Evolutionary conservation across 1,284 basidiomycete genomes (phyloP).

Genomic region (Hemileia vastatrix): DNA sequence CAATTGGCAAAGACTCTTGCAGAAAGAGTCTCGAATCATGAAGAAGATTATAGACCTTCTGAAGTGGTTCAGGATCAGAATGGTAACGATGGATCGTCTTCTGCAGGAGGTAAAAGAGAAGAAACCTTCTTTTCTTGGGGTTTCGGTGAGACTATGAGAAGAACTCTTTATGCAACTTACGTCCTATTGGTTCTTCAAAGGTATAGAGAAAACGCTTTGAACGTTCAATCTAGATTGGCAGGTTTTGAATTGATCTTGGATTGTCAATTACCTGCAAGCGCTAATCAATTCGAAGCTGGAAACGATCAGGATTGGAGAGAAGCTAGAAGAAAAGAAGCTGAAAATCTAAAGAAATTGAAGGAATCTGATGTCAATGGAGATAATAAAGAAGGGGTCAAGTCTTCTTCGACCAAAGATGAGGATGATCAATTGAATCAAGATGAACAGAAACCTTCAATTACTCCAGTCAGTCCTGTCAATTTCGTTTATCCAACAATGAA

Average conservation of each 20-base stretch:
- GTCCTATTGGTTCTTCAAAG: conserved; percentile 35
- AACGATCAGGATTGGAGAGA: conserved; percentile 5
- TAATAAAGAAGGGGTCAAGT: no score
- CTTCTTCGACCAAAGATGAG: conserved; percentile 22
- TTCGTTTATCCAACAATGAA: conserved; percentile 25
- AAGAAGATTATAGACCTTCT: background rate
- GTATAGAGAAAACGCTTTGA: conserved; percentile 29
- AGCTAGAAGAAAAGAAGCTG: background rate
- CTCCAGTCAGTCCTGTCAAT: conserved; percentile 15
- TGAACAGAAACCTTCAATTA: conserved; percentile 20
- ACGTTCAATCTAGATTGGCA: conserved; percentile 26
- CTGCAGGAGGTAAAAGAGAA: background rate
- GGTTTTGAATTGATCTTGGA: conserved; percentile 33
- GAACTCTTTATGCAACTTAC: conserved; percentile 34
- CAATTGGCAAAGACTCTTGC: conserved; percentile 27
- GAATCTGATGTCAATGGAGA: background rate
- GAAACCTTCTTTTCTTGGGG: conserved; percentile 21
- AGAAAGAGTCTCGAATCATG: background rate
- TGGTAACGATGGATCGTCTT: background rate
- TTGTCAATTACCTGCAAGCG: conserved; percentile 30
- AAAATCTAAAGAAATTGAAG: background rate
- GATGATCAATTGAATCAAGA: conserved; percentile 28
- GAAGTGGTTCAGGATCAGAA: background rate
- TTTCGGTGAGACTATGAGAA: conserved; percentile 32
- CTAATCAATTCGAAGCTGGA: conserved; percentile 34